Percentiles rank a stretch among this genome's conserved stretches.
These are phyloP conservation scores for Tetrahymena elliotti DNA, from an alignment of 73 alveolate species.

Conservation along the genomic window DNA sequence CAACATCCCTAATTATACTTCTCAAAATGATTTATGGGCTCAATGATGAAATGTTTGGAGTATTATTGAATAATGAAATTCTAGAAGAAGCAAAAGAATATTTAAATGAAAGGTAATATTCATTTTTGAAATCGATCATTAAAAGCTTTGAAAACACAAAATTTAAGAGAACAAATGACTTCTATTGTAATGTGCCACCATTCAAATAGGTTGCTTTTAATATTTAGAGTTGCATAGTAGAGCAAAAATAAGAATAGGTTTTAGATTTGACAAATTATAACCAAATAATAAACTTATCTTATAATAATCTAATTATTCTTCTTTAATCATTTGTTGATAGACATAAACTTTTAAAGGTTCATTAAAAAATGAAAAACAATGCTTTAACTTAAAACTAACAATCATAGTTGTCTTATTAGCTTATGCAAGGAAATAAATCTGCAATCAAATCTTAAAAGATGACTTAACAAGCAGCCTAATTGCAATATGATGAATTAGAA, in stretches of 20 bases:
- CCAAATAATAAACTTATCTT: neutral
- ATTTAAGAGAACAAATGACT: neutral
- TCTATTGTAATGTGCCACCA: neutral
- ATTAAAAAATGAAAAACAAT: neutral
- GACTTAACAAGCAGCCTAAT: neutral
- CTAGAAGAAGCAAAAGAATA: neutral
- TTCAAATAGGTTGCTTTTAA: neutral
- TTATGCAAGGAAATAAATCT: neutral
- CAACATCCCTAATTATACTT: neutral
- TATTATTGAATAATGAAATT: neutral
- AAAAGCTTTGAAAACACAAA: neutral
- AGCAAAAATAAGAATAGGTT: neutral
- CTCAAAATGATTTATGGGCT: neutral
- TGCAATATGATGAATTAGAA: neutral
- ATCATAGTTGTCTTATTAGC: neutral
- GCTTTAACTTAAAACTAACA: neutral
- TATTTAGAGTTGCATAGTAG: neutral
- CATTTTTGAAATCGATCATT: neutral
- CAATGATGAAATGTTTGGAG: neutral
- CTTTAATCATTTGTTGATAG: neutral
- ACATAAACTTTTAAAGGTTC: neutral
- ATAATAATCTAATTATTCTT: neutral
- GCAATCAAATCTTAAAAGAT: neutral
- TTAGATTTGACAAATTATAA: neutral
- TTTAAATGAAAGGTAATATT: neutral